These are phyloP conservation scores for Aureobasidium namibiae DNA, from an alignment of 2,329 filamentous ascomycete species.

Conservation along the genomic window DNA sequence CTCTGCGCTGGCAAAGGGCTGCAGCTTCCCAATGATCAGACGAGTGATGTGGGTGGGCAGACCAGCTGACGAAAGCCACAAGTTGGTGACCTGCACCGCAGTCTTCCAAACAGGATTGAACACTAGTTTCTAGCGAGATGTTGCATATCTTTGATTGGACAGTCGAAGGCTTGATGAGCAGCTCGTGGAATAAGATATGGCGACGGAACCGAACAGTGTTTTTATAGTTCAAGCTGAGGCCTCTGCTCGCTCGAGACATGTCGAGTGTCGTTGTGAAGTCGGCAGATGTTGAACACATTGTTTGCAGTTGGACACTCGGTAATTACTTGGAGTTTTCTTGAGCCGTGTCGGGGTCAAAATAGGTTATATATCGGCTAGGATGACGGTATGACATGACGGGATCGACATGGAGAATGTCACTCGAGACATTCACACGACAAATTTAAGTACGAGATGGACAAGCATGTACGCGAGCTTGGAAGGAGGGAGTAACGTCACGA, in stretches of 20 bases:
- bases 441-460: not conserved
- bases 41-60: not conserved
- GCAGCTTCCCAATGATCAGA: not conserved
- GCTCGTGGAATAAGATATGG: too few relatives aligned
- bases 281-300: not conserved
- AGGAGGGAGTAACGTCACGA: not conserved
- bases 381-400: not conserved
- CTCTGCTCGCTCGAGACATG: too few relatives aligned
- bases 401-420: not conserved
- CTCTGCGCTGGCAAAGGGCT: slow-evolving; percentile 4
- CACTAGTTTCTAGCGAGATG: not conserved
- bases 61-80: not conserved
- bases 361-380: not conserved
- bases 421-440: not conserved
- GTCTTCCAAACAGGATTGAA: not conserved
- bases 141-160: not conserved
- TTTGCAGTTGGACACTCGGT: not conserved
- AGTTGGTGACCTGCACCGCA: not conserved
- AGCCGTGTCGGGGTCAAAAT: not conserved
- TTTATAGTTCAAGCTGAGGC: not conserved
- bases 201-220: not conserved
- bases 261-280: not conserved
- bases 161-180: not conserved
- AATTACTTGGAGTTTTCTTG: too few relatives aligned
- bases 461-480: not conserved